Evolutionary conservation across 2,329 filamentous ascomycete species (phyloP).

Genomic region (Zymoseptoria ardabiliae): DNA sequence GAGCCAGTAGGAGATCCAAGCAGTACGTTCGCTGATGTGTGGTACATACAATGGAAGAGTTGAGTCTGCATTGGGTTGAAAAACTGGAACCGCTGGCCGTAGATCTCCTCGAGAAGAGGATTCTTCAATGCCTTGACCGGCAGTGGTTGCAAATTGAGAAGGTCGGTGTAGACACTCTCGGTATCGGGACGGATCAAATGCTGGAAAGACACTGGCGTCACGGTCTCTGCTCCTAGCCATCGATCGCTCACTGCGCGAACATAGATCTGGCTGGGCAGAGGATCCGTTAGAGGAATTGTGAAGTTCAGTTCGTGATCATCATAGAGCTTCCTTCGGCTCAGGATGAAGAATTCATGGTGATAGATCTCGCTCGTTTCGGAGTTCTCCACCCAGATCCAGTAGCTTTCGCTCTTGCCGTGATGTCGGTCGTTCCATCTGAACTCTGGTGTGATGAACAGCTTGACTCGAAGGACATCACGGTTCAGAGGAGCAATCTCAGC

Average conservation of each 20-base stretch:
- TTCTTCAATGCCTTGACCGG: constrained; percentile 84
- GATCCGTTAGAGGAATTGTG: constrained; percentile 90
- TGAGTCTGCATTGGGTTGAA: constrained; percentile 99
- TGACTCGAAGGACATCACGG: constrained; percentile 86
- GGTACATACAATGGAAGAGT: constrained; percentile 93
- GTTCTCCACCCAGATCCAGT: constrained; percentile 98
- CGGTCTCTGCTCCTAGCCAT: constrained; percentile 94
- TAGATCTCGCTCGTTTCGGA: constrained; percentile 97
- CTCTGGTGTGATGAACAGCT: constrained; percentile 76
- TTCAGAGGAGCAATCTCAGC: constrained; percentile 94
- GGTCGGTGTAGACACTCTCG: constrained; percentile 91
- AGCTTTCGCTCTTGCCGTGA: constrained; percentile 90
- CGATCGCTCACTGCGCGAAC: constrained; percentile 89
- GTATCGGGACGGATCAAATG: constrained; percentile 96
- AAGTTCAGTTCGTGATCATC: constrained; percentile 98
- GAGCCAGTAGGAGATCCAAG: constrained; percentile 93
- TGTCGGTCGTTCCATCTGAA: constrained; percentile 92
- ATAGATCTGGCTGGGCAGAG: constrained; percentile 90
- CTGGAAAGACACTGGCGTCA: constrained; percentile 92
- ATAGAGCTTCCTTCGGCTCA: constrained; percentile 80
- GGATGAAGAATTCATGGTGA: constrained; percentile 93
- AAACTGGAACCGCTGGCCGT: constrained; percentile 80
- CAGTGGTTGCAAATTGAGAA: constrained; percentile 84
- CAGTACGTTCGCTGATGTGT: constrained; percentile 84
- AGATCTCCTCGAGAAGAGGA: constrained; percentile 76